phyloP scores from a whole-genome alignment of 2,329 filamentous ascomycete species.

The Dactylellina sp. region DNA sequence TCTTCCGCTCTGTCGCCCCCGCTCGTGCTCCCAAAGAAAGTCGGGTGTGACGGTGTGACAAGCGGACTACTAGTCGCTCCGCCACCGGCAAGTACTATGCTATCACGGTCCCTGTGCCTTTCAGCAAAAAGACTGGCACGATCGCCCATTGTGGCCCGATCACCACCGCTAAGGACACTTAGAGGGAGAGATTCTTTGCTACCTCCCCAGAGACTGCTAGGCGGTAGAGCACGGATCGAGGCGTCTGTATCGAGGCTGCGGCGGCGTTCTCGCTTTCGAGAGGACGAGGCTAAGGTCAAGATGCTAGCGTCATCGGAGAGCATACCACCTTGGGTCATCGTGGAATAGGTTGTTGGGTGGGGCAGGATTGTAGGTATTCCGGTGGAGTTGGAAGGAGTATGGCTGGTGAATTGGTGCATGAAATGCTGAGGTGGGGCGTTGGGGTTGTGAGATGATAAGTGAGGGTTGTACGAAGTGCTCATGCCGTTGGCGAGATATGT shows the following conservation, averaged over 20 bases:
- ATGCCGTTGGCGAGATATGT: conserved; percentile 53
- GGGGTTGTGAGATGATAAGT: conserved; percentile 59
- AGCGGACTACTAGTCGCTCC: conserved; percentile 33
- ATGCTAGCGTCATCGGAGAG: conserved; percentile 88
- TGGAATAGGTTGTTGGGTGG: conserved; percentile 78
- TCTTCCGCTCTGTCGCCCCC: conserved; percentile 32
- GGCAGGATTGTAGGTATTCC: conserved; percentile 66
- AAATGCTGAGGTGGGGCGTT: conserved; percentile 64
- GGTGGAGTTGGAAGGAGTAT: conserved; percentile 45
- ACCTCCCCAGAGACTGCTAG: conserved; percentile 83
- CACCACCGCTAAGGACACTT: conserved; percentile 74
- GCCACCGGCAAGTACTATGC: conserved; percentile 38
- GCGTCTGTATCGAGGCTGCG: conserved; percentile 87
- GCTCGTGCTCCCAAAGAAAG: conserved; percentile 46
- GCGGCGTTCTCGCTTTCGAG: conserved; percentile 79
- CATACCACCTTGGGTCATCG: conserved; percentile 83
- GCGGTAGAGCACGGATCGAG: conserved; percentile 84
- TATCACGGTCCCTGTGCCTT: conserved; percentile 53
- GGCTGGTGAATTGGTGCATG: conserved; percentile 66
- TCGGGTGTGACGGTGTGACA: conserved; percentile 49
- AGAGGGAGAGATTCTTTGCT: conserved; percentile 83
- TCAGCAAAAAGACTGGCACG: conserved; percentile 38
- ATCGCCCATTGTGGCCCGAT: conserved; percentile 49
- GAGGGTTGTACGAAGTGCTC: conserved; percentile 58
- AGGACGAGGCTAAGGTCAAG: conserved; percentile 80